phyloP scores from a whole-genome alignment of 108 stramenopile species.

The Aurantiochytrium sp. region DNA sequence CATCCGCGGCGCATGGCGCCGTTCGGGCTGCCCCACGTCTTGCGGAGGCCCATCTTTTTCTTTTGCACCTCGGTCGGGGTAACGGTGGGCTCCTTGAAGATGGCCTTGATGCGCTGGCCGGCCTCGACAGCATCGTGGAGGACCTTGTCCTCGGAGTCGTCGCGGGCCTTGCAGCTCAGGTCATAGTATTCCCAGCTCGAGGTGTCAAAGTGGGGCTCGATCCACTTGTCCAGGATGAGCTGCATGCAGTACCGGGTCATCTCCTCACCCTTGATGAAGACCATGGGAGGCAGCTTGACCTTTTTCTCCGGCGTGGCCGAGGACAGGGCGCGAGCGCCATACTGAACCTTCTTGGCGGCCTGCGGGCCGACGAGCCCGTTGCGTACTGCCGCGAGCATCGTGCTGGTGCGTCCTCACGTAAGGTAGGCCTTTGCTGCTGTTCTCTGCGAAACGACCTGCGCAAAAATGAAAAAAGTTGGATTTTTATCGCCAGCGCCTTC shows the following conservation, averaged over 20 bases:
- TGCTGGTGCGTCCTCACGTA: neutral
- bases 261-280: constrained; percentile 24
- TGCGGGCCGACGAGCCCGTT: neutral
- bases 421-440: too few species aligned
- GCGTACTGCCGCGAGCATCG: neutral
- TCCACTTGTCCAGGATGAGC: constrained; percentile 79
- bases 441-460: too few species aligned
- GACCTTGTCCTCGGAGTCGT: constrained; percentile 79
- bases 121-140: constrained; percentile 80
- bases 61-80: constrained; percentile 74
- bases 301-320: neutral
- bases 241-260: constrained; percentile 87
- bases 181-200: constrained; percentile 75
- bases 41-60: constrained; percentile 77
- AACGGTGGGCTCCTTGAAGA: constrained; percentile 96
- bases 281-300: constrained; percentile 7
- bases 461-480: too few species aligned
- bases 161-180: constrained; percentile 75
- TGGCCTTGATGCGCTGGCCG: constrained; percentile 75
- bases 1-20: constrained; percentile 91
- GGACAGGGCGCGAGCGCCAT: neutral
- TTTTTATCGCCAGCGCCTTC: too few species aligned
- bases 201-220: constrained; percentile 82
- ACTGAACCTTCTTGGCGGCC: neutral
- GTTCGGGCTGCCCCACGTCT: constrained; percentile 81